These are phyloP conservation scores for Podospora conica DNA, from an alignment of 495 filamentous ascomycete genomes.

Conservation along the genomic window DNA sequence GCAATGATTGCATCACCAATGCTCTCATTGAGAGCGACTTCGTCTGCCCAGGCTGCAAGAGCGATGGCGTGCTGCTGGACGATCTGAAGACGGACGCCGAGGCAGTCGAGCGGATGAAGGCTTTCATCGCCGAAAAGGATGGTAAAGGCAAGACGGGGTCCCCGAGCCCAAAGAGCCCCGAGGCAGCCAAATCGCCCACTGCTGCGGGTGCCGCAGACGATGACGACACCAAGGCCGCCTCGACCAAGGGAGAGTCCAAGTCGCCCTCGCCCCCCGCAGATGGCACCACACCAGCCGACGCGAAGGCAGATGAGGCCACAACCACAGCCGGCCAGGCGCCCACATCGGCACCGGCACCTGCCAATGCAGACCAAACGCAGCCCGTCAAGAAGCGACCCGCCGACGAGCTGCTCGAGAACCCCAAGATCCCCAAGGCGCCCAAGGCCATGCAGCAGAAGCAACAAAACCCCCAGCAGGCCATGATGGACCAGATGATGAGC, in stretches of 20 bases:
- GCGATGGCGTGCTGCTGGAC: conserved; percentile 87
- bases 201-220: conserved; percentile 18
- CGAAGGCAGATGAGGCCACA: conserved; percentile 2
- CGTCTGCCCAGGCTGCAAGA: conserved; percentile 84
- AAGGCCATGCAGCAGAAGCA: conserved; percentile 52
- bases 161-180: conserved; percentile 31
- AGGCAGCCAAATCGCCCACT: conserved; percentile 25
- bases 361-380: conserved; percentile 35
- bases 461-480: conserved; percentile 30
- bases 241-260: conserved; percentile 28
- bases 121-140: conserved; percentile 68
- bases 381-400: conserved; percentile 71
- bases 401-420: conserved; percentile 61
- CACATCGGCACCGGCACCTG: conserved; percentile 23
- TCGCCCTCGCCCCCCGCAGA: conserved; percentile 31
- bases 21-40: conserved; percentile 96
- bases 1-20: conserved; percentile 97
- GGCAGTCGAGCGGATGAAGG: conserved; percentile 65
- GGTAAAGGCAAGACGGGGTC: conserved; percentile 43
- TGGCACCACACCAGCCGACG: conserved; percentile 5
- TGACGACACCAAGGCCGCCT: conserved; percentile 17
- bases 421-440: conserved; percentile 55
- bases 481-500: conserved; percentile 35
- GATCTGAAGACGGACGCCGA: conserved; percentile 79
- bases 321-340: conserved; percentile 1